Evolutionary conservation across 2,329 filamentous ascomycete genomes (phyloP), one percentile per base, ranked within the genome.

Genomic region (Pestalotiopsis sp.): DNA sequence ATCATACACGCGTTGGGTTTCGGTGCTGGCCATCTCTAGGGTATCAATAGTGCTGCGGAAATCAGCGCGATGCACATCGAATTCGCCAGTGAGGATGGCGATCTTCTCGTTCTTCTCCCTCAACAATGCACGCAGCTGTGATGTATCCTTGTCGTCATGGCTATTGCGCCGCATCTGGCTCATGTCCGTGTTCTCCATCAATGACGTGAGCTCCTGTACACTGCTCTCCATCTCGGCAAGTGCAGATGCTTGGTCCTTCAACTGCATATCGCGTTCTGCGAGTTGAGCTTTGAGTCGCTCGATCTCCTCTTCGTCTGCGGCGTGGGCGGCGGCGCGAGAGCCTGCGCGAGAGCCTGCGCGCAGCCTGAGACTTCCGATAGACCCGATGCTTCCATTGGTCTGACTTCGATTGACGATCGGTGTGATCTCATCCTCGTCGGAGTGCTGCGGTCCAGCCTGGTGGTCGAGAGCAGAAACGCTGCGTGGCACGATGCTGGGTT

Each of bases 51-150:
- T 99, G 79, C 93, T 97, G 73, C 96, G 87, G 81, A 99, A 99
- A 80, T 99, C 96, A 20, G 96, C 95, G 69, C 96, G 89, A 78
- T 99, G 95, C 11, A 92, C 90, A 77, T 99, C 96, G 75, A 99
- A 99, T 78, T 99, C 96, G 9, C 93, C 90, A 0, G 95, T 98
- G 73, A 99, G 87, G 85, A 95, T 91, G 31, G 92, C 91, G 73
- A 99, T 98, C 83, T 95, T 97, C 69, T 99, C 96, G 75, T 98
- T 98, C 86, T 97, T 98, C 81, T 99, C 96, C 27, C 93, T 89
- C 66, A 99, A 82, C 74, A 97, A 82, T n/a, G 91, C 89, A 66
- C 95, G 90, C 68, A 99, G 85, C 77, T 97, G 92, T 4, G 87
- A 79, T 2, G 90, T 86, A 78, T 97, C 95, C 73, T 91, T 91